Conservation (phyloP, 345 rosid genomes). For the Linum lewisii region DNA sequence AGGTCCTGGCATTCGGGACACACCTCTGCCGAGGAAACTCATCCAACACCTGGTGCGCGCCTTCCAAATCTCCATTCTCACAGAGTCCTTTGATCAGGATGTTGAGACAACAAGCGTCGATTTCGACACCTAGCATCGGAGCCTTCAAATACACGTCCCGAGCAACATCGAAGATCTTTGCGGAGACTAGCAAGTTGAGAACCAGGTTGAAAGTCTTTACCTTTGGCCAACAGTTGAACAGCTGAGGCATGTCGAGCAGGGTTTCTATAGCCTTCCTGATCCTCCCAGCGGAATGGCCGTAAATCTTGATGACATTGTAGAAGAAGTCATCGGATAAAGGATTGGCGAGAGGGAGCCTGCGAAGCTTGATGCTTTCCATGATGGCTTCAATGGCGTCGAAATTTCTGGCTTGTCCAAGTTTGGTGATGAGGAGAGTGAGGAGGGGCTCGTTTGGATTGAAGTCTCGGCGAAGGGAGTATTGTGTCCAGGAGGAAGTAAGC, state of each 20-base stretch:
- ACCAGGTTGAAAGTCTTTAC: constrained; percentile 62
- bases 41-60: constrained; percentile 70
- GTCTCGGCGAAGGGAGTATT: constrained; percentile 62
- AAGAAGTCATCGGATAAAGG: constrained; percentile 68
- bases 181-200: constrained; percentile 56
- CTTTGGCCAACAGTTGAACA: constrained; percentile 59
- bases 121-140: constrained; percentile 57
- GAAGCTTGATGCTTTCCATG: constrained; percentile 34
- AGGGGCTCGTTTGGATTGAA: constrained; percentile 68
- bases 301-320: constrained; percentile 54
- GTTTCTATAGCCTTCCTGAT: constrained; percentile 52
- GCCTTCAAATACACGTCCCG: constrained; percentile 52
- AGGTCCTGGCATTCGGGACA: constrained; percentile 63
- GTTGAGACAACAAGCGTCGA: constrained; percentile 78
- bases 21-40: constrained; percentile 84
- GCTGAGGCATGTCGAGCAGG: constrained; percentile 54
- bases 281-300: constrained; percentile 58
- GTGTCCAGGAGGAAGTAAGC: constrained; percentile 35
- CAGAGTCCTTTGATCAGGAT: constrained; percentile 71
- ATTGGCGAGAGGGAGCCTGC: constrained; percentile 23
- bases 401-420: constrained; percentile 45
- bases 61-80: constrained; percentile 51
- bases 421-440: constrained; percentile 42
- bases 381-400: constrained; percentile 60
- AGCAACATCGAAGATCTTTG: constrained; percentile 52